Evolutionary conservation across 2,329 filamentous ascomycete species (phyloP).

Genomic region (Arthrobotrys sphaeroides): DNA sequence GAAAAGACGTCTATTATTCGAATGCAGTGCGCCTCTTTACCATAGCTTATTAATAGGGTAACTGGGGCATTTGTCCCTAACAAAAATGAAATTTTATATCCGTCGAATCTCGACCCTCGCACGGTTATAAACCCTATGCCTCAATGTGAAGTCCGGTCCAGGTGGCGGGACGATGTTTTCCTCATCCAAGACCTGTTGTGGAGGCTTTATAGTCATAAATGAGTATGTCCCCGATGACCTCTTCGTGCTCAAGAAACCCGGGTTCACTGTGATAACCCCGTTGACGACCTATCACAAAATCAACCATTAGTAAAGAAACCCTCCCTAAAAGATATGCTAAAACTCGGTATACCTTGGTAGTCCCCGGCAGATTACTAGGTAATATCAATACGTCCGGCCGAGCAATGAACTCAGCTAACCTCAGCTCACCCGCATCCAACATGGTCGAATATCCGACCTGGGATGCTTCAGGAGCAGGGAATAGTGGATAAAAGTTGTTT

Average conservation of each 20-base stretch:
- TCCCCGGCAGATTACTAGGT: conserved; percentile 86
- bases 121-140: conserved; percentile 81
- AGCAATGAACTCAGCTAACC: conserved; percentile 82
- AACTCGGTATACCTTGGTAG: conserved; percentile 55
- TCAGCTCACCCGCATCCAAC: conserved; percentile 83
- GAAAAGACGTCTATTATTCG: background rate
- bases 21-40: background rate
- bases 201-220: conserved; percentile 77
- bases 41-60: too few species aligned
- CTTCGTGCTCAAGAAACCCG: conserved; percentile 84
- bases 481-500: conserved; percentile 88
- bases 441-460: conserved; percentile 73
- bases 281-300: conserved; percentile 77
- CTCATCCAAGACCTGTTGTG: conserved; percentile 67
- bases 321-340: background rate
- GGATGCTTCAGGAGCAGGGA: conserved; percentile 78
- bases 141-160: conserved; percentile 60
- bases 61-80: too few species aligned
- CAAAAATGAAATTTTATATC: conserved; percentile 66
- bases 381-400: conserved; percentile 86
- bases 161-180: conserved; percentile 64
- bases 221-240: conserved; percentile 86
- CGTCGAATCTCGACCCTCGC: conserved; percentile 86
- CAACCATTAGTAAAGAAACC: conserved; percentile 52
- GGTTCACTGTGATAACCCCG: conserved; percentile 88